These are phyloP conservation scores for Lichtheimia hyalospora DNA, from an alignment of 371 early-diverging fungal species.

Conservation along the genomic window DNA sequence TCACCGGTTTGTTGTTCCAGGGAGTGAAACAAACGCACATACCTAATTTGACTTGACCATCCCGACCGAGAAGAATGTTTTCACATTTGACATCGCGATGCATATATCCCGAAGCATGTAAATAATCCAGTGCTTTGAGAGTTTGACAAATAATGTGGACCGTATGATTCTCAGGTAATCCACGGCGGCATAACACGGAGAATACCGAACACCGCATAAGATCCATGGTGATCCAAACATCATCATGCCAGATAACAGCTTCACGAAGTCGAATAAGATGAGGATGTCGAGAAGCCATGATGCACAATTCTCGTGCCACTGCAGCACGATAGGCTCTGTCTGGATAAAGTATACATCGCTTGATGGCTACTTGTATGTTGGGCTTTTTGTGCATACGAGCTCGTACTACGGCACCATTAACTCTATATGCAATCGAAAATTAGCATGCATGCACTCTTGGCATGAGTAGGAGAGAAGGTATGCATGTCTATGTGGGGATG, in stretches of 20 bases:
- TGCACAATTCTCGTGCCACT: slow-evolving; percentile 41
- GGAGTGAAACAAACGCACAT: slow-evolving; percentile 27
- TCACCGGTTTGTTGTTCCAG: not conserved
- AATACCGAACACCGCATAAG: slow-evolving; percentile 51
- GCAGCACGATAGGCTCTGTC: slow-evolving; percentile 48
- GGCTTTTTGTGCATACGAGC: slow-evolving; percentile 34
- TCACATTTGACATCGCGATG: slow-evolving; percentile 97
- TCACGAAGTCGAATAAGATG: slow-evolving; percentile 44
- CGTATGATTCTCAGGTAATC: slow-evolving; percentile 44
- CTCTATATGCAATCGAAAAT: slow-evolving; percentile 22
- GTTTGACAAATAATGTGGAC: slow-evolving; percentile 40
- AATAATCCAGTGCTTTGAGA: slow-evolving; percentile 78
- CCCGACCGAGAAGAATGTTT: slow-evolving; percentile 90
- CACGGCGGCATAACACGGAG: slow-evolving; percentile 47
- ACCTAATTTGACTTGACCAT: slow-evolving; percentile 94
- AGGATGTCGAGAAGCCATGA: slow-evolving; percentile 43
- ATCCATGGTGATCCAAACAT: slow-evolving; percentile 53
- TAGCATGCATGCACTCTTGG: not conserved
- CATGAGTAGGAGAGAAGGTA: not conserved
- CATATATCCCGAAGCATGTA: slow-evolving; percentile 93
- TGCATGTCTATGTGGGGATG: not conserved
- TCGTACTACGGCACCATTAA: slow-evolving; percentile 49
- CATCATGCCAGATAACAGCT: slow-evolving; percentile 39
- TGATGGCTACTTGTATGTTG: slow-evolving; percentile 41
- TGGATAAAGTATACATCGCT: slow-evolving; percentile 43